Percentiles rank a stretch among this genome's conserved stretches.
phyloP scores from a whole-genome alignment of 2,329 filamentous ascomycete species.

The Pseudonectria buxi region DNA sequence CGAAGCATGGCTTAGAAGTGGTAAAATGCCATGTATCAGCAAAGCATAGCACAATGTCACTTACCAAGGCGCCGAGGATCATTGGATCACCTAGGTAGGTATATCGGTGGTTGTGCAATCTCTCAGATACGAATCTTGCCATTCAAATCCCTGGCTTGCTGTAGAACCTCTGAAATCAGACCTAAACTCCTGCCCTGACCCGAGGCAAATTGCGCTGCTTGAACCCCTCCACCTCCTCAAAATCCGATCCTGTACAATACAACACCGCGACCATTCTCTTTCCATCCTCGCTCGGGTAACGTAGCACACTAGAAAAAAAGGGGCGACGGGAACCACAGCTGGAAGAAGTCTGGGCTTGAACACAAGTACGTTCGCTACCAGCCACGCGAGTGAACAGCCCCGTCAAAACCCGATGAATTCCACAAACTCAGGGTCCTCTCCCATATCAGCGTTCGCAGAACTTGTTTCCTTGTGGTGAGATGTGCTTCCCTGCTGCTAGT shows the following conservation, averaged over 20 bases:
- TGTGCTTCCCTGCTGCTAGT: conserved; percentile 42
- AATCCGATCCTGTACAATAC: conserved; percentile 13
- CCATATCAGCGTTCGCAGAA: not conserved
- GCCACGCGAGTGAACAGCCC: not conserved
- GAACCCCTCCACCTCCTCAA: conserved; percentile 2
- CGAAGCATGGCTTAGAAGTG: too few species aligned
- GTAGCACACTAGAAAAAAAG: conserved; percentile 7
- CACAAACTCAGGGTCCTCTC: conserved; percentile 12
- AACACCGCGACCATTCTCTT: conserved; percentile 9
- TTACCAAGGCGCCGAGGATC: too few species aligned
- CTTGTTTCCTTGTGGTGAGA: conserved; percentile 12
- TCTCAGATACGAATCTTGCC: conserved; percentile 1
- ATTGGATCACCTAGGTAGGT: not conserved
- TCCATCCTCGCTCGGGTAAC: conserved; percentile 16
- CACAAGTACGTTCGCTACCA: not conserved
- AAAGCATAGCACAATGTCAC: too few species aligned
- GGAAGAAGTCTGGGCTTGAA: too few species aligned
- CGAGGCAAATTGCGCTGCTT: conserved; percentile 9
- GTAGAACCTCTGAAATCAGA: conserved; percentile 1
- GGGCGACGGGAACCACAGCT: conserved; percentile 1
- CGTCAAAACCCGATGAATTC: conserved; percentile 13
- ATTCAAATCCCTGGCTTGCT: conserved; percentile 2
- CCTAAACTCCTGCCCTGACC: conserved; percentile 18
- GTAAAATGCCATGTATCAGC: too few species aligned
- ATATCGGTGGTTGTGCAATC: not conserved